Conservation (phyloP, 2,329 filamentous ascomycete species). For the Fonsecaea pedrosoi region DNA sequence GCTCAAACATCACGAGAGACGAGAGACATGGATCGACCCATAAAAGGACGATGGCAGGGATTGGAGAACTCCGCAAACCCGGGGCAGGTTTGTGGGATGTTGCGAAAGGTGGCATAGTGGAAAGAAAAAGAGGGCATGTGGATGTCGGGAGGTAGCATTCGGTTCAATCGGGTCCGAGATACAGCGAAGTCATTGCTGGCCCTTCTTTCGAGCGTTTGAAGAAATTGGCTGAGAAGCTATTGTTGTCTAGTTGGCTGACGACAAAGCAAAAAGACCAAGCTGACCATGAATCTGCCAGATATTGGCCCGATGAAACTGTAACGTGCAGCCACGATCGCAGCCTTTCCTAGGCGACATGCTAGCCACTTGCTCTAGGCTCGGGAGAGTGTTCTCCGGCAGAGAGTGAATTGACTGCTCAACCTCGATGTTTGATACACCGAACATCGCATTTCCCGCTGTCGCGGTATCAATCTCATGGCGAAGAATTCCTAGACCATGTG, state of each 20-base stretch:
- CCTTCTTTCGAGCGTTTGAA: not conserved
- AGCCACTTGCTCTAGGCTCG: not conserved
- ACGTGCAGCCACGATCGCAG: not conserved
- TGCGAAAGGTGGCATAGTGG: not conserved
- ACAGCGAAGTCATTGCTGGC: not conserved
- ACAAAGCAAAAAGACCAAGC: not conserved
- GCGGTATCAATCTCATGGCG: not conserved
- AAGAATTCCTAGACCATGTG: not conserved
- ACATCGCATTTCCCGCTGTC: not conserved
- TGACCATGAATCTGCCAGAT: not conserved
- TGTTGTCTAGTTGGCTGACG: not conserved
- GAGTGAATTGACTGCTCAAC: not conserved
- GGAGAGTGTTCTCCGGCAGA: not conserved
- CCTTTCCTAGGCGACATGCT: not conserved
- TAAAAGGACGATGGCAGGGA: not conserved
- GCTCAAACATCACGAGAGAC: not conserved
- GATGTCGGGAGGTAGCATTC: not conserved
- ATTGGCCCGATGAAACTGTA: not conserved
- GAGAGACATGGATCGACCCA: not conserved
- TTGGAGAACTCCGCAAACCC: not conserved
- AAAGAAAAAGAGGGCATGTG: not conserved
- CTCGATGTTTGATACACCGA: conserved; percentile 5
- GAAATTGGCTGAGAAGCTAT: not conserved
- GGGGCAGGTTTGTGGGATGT: not conserved
- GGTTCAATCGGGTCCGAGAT: not conserved